A percentile compares a stretch with the other conserved stretches of the same genome.
Evolutionary conservation across 305 asterid genomes (phyloP).

Genomic region (Andrographis paniculata): DNA sequence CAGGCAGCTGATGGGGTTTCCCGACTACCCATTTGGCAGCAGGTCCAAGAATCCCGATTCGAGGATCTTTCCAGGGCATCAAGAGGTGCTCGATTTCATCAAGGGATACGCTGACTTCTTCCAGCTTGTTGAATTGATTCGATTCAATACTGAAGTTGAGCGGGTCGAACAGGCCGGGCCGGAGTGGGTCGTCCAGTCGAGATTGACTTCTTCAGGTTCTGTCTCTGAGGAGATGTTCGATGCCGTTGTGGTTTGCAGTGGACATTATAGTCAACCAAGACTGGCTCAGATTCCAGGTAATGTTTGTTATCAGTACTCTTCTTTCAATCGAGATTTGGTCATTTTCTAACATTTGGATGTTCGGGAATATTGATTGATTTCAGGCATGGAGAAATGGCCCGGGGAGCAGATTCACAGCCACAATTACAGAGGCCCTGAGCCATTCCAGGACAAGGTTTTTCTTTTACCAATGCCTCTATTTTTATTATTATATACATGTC

Average conservation of each 20-base stretch:
- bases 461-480: background rate
- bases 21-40: conserved; percentile 38
- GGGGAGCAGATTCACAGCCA: conserved; percentile 3
- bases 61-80: conserved; percentile 45
- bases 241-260: conserved; percentile 61
- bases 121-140: conserved; percentile 32
- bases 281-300: conserved; percentile 49
- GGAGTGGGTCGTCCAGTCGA: conserved; percentile 45
- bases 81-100: conserved; percentile 47
- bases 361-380: background rate
- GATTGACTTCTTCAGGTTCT: conserved; percentile 10
- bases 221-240: conserved; percentile 32
- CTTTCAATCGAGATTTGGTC: too few relatives aligned
- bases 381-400: conserved; percentile 4
- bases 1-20: conserved; percentile 44
- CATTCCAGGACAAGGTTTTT: background rate
- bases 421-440: background rate
- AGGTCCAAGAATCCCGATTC: conserved; percentile 16
- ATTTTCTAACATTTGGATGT: background rate
- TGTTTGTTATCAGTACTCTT: background rate
- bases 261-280: conserved; percentile 44
- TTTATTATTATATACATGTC: too few relatives aligned
- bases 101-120: conserved; percentile 33
- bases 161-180: conserved; percentile 32
- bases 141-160: conserved; percentile 37